Base-by-base conservation (phyloP, 2,329 filamentous ascomycete genomes). In the Exophiala spinifera region DNA sequence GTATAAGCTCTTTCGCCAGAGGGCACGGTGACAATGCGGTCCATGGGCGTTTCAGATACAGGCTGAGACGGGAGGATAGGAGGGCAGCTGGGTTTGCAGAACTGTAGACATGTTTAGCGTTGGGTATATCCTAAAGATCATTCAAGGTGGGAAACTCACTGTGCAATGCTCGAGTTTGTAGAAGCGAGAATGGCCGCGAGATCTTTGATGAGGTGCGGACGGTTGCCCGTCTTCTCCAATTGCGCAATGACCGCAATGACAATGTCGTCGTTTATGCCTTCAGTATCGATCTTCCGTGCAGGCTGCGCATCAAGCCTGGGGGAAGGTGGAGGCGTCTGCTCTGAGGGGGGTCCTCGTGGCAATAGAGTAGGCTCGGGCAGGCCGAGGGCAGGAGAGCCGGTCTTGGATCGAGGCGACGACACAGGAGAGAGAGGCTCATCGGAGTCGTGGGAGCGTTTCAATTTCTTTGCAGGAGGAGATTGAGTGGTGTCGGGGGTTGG, bases 21-120 rank as follows among this genome's bases (percentile, higher is more conserved):
- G 94, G 92, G 72, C 94, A 97, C 49, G 88, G 89, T 47, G 86
- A 79, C 48, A 86, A 75, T 6, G 87, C 83, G 23, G 84, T 88
- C 91, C 88, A 90, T 51, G 88, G 75, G 63, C 94, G 89, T 76
- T 95, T 95, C 67, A 96, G 80, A 73, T 95, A 99, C 31, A 88
- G 84, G 37, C 91, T 87, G 48, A 99, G 79, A 65, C 94, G 87
- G 42, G 94, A 96, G 1, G 91, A 96, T 64, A 99, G 91, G 65
- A 99, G 90, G 54, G 94, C 92, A 67, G 89, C 90, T 52, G 91
- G 92, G 69, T 97, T 97, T 49, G 92, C 91, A 62, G 94, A 97
- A 74, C 94, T 97, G 69, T 52, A 61, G 31, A 63, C 46, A 50
- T 66, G 59, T 70, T 72, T 65, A 72, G 64, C 53, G 64, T 61